These are phyloP conservation scores for Plicaturopsis crispa DNA, from an alignment of 768 basidiomycete genomes.

Conservation along the genomic window DNA sequence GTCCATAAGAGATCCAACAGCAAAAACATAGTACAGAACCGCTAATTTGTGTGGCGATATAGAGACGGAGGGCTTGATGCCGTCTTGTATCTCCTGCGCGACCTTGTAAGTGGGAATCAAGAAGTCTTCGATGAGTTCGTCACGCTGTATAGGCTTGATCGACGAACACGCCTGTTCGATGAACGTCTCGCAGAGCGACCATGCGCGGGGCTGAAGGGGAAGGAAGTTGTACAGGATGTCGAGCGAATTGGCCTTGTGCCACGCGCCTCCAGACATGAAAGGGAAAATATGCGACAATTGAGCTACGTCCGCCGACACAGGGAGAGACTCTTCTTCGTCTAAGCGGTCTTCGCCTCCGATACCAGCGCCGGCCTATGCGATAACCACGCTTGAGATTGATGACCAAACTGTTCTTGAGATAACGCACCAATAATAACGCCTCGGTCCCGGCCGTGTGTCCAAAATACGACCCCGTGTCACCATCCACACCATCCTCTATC, in stretches of 20 bases:
- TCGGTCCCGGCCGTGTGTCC: constrained; percentile 73
- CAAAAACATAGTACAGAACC: constrained; percentile 47
- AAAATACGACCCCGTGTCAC: constrained; percentile 44
- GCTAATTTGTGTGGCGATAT: constrained; percentile 46
- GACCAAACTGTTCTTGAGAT: neutral
- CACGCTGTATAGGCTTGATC: constrained; percentile 41
- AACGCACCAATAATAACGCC: constrained; percentile 15
- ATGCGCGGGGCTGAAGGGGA: constrained; percentile 36
- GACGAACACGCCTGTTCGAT: constrained; percentile 39
- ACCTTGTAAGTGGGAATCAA: constrained; percentile 31
- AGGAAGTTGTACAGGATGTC: constrained; percentile 31
- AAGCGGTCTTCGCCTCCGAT: constrained; percentile 22
- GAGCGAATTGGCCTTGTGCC: constrained; percentile 17
- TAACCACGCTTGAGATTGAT: neutral
- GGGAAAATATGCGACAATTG: constrained; percentile 38
- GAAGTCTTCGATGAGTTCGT: constrained; percentile 34
- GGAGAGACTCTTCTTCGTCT: constrained; percentile 28
- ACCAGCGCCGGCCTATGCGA: constrained; percentile 37
- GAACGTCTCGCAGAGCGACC: constrained; percentile 31
- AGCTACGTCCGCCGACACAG: constrained; percentile 35
- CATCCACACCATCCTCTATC: too few relatives aligned
- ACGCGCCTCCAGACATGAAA: constrained; percentile 30
- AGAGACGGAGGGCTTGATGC: too few relatives aligned
- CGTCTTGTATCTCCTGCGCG: constrained; percentile 10
- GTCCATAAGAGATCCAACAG: constrained; percentile 51